These are phyloP conservation scores for Rhizoclosmatium globosum DNA, from an alignment of 192 early-diverging fungal genomes.

Conservation along the genomic window DNA sequence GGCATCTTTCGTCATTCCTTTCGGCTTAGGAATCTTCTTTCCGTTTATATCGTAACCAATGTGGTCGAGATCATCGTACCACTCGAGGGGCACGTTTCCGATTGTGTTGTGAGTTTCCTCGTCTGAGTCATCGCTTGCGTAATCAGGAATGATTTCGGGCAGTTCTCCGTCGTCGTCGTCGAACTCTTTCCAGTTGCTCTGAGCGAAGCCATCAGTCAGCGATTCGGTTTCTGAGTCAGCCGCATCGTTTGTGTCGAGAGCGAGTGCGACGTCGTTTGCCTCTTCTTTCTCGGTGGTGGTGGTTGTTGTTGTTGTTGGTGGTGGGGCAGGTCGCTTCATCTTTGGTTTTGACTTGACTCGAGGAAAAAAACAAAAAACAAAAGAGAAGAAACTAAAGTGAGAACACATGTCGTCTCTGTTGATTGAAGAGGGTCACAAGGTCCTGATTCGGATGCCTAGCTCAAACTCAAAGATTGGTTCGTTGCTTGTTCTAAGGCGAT, in stretches of 20 bases:
- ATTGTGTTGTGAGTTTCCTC: conserved; percentile 89
- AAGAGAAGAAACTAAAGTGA: conserved; percentile 1
- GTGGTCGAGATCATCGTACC: conserved; percentile 97
- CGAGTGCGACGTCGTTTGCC: no score
- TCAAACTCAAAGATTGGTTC: conserved; percentile 82
- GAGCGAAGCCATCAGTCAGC: not conserved
- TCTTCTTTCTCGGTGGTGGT: no score
- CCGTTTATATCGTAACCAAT: conserved; percentile 97
- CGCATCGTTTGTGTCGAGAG: not conserved
- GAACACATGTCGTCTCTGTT: not conserved
- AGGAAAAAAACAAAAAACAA: not conserved
- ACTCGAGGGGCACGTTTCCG: conserved; percentile 95
- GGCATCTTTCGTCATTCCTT: conserved; percentile 74
- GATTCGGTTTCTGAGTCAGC: not conserved
- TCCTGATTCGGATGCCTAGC: conserved; percentile 85
- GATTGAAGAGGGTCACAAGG: conserved; percentile 68
- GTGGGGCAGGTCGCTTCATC: not conserved
- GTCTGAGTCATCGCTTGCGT: conserved; percentile 93
- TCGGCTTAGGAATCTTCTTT: conserved; percentile 89
- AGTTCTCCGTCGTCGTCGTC: conserved; percentile 30
- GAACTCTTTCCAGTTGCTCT: conserved; percentile 43
- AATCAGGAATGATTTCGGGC: conserved; percentile 92
- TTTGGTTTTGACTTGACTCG: not conserved
- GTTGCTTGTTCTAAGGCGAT: conserved; percentile 58
- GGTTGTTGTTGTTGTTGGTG: no score